Percentiles rank a stretch among this genome's conserved stretches.
Conservation (phyloP, 148 eudicot species). For the Vaccinium vitisidaea region DNA sequence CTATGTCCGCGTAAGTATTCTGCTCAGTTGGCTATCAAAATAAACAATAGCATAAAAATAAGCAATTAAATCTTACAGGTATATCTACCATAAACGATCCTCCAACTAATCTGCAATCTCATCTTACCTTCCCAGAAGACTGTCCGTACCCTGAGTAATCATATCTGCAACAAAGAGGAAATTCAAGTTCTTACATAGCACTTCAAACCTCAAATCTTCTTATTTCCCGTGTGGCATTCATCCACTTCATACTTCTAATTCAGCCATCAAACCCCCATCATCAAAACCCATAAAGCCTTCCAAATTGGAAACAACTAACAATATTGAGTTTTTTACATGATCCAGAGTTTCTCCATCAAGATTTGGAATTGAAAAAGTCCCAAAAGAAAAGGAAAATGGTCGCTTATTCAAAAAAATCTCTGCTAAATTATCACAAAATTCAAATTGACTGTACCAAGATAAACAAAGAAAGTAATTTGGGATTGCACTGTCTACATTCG, state of each 20-base stretch:
- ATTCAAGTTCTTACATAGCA: slow-evolving; percentile 1
- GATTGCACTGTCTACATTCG: not conserved
- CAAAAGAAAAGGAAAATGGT: not conserved
- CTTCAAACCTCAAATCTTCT: slow-evolving; percentile 16
- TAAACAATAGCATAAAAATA: slow-evolving; percentile 11
- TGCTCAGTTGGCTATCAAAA: slow-evolving; percentile 71
- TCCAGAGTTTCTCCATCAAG: not conserved
- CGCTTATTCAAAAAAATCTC: not conserved
- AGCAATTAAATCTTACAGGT: not conserved
- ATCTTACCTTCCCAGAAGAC: slow-evolving; percentile 69
- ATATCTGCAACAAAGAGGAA: slow-evolving; percentile 48
- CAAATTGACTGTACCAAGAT: not conserved
- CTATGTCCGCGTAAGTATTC: slow-evolving; percentile 77
- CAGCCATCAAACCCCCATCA: not conserved
- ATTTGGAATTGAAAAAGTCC: not conserved
- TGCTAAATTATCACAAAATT: not conserved
- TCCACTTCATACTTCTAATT: not conserved
- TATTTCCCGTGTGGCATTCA: not conserved
- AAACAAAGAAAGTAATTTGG: not conserved
- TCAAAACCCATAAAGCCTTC: not conserved
- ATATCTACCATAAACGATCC: not conserved
- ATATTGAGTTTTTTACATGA: not conserved
- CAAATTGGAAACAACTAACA: not conserved
- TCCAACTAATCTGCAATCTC: not conserved
- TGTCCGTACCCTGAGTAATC: slow-evolving; percentile 83